Evolutionary conservation across 306 rosid species (phyloP).

Genomic region (Cicer judaicum): DNA sequence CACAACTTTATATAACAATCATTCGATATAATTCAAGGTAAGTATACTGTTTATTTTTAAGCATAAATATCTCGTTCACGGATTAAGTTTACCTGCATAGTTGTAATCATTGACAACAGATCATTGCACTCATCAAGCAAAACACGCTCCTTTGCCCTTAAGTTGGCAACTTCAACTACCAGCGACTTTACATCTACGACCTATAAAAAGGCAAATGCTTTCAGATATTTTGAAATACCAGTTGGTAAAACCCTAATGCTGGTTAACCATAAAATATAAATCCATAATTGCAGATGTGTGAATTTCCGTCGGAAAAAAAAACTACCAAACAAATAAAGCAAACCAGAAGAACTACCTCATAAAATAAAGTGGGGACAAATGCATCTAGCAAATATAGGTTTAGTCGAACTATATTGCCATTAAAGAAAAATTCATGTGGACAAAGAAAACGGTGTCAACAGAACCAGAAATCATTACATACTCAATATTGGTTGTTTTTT

Average conservation of each 20-base stretch:
- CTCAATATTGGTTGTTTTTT: no score
- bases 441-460: neutral
- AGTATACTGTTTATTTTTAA: neutral
- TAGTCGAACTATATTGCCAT: neutral
- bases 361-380: slow-evolving; percentile 1
- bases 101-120: slow-evolving; percentile 67
- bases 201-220: slow-evolving; percentile 59
- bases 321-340: slow-evolving; percentile 18
- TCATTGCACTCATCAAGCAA: slow-evolving; percentile 80
- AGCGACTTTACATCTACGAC: slow-evolving; percentile 71
- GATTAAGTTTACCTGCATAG: slow-evolving; percentile 68
- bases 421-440: neutral
- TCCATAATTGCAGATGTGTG: neutral
- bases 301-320: neutral
- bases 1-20: slow-evolving; percentile 25
- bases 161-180: slow-evolving; percentile 67
- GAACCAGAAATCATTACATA: no score
- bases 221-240: slow-evolving; percentile 25
- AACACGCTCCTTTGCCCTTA: slow-evolving; percentile 72
- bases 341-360: neutral
- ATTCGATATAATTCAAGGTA: no score
- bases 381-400: neutral
- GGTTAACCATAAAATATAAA: slow-evolving; percentile 1
- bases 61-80: neutral
- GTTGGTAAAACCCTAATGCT: neutral